Base-by-base conservation (phyloP, 176 grass and related monocot genomes). In the Saccharum officinarum region DNA sequence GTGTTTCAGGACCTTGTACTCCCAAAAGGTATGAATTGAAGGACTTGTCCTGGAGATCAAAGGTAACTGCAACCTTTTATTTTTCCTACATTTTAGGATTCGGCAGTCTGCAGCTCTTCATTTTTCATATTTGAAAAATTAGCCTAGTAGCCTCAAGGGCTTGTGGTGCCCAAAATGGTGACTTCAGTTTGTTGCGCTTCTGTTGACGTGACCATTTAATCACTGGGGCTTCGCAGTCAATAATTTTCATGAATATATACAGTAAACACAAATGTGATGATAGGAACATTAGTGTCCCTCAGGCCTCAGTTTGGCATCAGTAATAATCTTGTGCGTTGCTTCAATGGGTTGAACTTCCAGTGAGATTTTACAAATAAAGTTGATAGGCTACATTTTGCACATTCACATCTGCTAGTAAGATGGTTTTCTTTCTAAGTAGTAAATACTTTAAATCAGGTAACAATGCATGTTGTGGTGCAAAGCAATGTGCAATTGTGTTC, bases 1-100 rank as follows among this genome's bases (percentile, higher is more conserved):
- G 4, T 67, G 34, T 86, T 86, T 59, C 74, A 86, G 88, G 74
- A 66, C 7, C 45, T 86, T 79, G 57, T 37, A 59, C 11, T 14
- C 33, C 34, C 1, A 83, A 31, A 78, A 82, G 25, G 39, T 67
- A 77, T 72, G 79, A 78, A 57, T 52, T 82, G 2, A 83, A 90
- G 67, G 42, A 78, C 74, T 15, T 82, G 28, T 82, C 79, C 15
- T 8, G 6, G 79, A 72, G 20, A 65, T 82, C 66, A 38, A 22
- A 26, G 78, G 79, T 86, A 86, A 78, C 36, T 37, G 17, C 8
- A 12, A 3, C 39, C 22, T 52, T 36, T 70, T 71, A 4, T 73
- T 40, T 16, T 25, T 25, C 40, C 64, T 25, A 17, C 25, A 61
- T 28, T 63, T 69, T 62, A 30, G 42, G 11, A 18, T 65, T 81